Evolutionary conservation across 495 filamentous ascomycete species (phyloP).

Genomic region (Penicillium longicatenatum): DNA sequence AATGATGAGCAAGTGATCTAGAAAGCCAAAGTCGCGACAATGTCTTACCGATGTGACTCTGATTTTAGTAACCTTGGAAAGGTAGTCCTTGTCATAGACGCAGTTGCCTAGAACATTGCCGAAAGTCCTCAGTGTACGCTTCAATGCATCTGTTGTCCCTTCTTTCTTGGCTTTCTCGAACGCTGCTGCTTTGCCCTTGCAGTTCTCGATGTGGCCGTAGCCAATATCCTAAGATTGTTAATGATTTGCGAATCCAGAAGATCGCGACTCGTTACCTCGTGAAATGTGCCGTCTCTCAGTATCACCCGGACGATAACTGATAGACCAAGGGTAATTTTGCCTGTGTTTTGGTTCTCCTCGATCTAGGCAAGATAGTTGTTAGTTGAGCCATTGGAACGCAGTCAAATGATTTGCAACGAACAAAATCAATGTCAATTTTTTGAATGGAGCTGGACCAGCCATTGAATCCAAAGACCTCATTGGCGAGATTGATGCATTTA

Average conservation of each 20-base stretch:
- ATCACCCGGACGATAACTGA: slow-evolving; percentile 89
- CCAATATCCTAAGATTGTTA: slow-evolving; percentile 69
- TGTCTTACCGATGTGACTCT: slow-evolving; percentile 61
- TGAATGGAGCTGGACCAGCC: slow-evolving; percentile 93
- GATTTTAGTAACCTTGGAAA: slow-evolving; percentile 79
- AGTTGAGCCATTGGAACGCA: no score
- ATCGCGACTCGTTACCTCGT: slow-evolving; percentile 60
- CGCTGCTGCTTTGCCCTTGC: slow-evolving; percentile 87
- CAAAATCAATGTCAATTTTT: slow-evolving; percentile 89
- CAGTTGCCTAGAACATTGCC: slow-evolving; percentile 97
- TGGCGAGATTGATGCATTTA: slow-evolving; percentile 93
- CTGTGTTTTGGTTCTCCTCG: slow-evolving; percentile 59
- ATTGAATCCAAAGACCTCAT: slow-evolving; percentile 98
- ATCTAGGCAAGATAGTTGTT: slow-evolving; percentile 43
- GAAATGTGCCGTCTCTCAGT: slow-evolving; percentile 86
- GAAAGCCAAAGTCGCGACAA: background rate
- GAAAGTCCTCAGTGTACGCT: slow-evolving; percentile 86
- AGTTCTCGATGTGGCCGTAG: slow-evolving; percentile 94
- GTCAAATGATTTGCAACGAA: slow-evolving; percentile 36
- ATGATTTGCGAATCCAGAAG: background rate
- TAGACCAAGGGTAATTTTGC: slow-evolving; percentile 78
- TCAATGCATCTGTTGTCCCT: slow-evolving; percentile 90
- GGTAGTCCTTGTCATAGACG: slow-evolving; percentile 93
- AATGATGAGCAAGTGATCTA: background rate
- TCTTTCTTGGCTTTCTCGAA: slow-evolving; percentile 99